Evolutionary conservation across 345 rosid genomes (phyloP), one percentile per base, ranked within the genome.

Genomic region (Eucalyptus tenuipes): DNA sequence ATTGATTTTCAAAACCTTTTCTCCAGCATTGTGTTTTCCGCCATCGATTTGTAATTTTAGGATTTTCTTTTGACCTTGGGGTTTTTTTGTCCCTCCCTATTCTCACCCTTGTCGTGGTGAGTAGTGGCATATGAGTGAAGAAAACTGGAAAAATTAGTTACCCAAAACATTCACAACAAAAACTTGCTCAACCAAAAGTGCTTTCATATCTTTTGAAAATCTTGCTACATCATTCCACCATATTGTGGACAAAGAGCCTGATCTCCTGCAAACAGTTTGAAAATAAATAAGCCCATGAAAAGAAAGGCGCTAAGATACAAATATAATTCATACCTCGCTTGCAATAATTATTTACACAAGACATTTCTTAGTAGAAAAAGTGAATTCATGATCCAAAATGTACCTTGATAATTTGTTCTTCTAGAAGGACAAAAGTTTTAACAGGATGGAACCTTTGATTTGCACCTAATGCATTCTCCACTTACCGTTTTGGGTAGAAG

Each of bases 91-190:
- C 45, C 45, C 45, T 44, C 45, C 8, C 45, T 44, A 44, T 44
- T 44, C 45, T 44, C 9, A 2, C 8, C 45, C 45, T 44, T 1
- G 45, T 44, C 45, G 2, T 44, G 45, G 45, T 44, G 45, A 44
- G 45, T 59, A 27, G 15, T n/a, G 6, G n/a, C 66, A 7, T 59
- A 9, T 27, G 29, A 27, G 33, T 22, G 85, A 87, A 87, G 49
- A 49, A 89, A 53, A 81, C 53, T 44, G 31, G 49, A 42, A 87
- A 55, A 57, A 14, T 87, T 47, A 88, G 59, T 57, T 93, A 95
- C 99, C 98, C 61, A 96, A 93, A 90, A 98, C 98, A 87, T 96
- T 98, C 27, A 95, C 94, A 37, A 98, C 91, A 86, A 89, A 98
- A 88, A 96, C 95, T 92, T 92, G 94, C 87, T 96, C 97, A 85